Percentiles rank a stretch among this genome's conserved stretches.
phyloP scores from a whole-genome alignment of 441 rosid genomes.

The Populus hybrid region DNA sequence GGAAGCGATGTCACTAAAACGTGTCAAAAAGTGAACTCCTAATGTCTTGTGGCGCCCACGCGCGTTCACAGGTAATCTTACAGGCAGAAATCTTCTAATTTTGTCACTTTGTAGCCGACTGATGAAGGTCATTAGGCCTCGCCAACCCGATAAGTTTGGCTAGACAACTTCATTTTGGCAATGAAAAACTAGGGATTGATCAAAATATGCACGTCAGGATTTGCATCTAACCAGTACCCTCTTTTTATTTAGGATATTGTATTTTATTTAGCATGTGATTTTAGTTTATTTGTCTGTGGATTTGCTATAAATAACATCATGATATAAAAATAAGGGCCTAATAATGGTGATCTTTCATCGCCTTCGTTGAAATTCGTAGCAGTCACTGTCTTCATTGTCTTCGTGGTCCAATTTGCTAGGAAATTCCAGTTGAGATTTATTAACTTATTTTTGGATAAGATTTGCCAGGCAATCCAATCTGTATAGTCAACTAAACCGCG shows the following conservation, averaged over 20 bases:
- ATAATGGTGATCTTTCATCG: neutral
- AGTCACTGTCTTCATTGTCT: neutral
- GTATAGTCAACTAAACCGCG: neutral
- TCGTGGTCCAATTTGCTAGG: neutral
- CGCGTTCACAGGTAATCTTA: neutral
- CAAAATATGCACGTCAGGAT: neutral
- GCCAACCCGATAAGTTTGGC: neutral
- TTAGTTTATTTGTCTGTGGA: neutral
- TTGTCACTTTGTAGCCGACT: neutral
- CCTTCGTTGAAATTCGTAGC: neutral
- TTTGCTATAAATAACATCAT: too few species aligned
- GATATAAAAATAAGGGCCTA: too few species aligned
- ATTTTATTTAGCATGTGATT: neutral
- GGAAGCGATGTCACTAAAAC: neutral
- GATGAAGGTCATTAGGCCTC: neutral
- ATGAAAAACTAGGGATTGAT: neutral
- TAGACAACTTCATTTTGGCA: neutral
- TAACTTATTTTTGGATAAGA: neutral
- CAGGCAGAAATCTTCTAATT: neutral
- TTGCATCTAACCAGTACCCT: neutral
- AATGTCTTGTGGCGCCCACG: neutral
- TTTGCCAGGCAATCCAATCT: neutral
- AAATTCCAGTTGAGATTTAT: neutral
- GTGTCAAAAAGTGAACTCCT: neutral
- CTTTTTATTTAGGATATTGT: neutral